Base-by-base conservation (phyloP, 164 flowering plant species). In the Hamamelis virginiana region DNA sequence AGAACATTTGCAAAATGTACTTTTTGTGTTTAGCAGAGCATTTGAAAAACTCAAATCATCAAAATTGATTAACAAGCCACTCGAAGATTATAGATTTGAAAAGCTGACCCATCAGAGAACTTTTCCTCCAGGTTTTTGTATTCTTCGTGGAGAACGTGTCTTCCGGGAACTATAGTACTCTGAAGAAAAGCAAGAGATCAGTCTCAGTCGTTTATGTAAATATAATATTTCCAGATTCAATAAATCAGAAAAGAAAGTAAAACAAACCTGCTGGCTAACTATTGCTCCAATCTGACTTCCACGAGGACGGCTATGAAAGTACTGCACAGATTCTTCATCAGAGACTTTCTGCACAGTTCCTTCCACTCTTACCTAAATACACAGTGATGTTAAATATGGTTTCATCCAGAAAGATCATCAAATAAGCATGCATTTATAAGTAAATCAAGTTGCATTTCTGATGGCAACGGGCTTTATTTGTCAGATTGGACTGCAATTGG, bases 261-360 rank as follows among this genome's bases (percentile, higher is more conserved):
- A 55, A 48, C 25, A 48, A 45, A 89, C 97, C 92, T 94, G 97
- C 72, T 85, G 79, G 86, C 98, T 89, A 78, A 83, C 95, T 45
- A 90, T 79, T 69, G 97, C 96, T 65, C 97, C 98, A 70, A 92
- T 79, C 74, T 91, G 98, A 81, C 96, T 91, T 76, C 94, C 98
- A 55, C 86, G 86, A 61, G 97, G 97, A 80, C 94, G 96, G 60
- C 93, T 91, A 64, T 90, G 96, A 72, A 95, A 95, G 71, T 90
- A 92, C 33, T 86, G 84, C 71, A 91, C 92, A 72, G 97, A 95
- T 81, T 95, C 97, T 74, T 84, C 91, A 6, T 87, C 87, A 41
- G 99, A 81, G 60, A 92, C 88, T 75, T 91, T 92, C 74, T 84
- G 73, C 66, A 95, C 97, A 53, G 82, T 26, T 50, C 99, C 99